Evolutionary conservation across 2,329 filamentous ascomycete species (phyloP), one percentile per base, ranked within the genome.

Genomic region (Cladophialophora carrionii): DNA sequence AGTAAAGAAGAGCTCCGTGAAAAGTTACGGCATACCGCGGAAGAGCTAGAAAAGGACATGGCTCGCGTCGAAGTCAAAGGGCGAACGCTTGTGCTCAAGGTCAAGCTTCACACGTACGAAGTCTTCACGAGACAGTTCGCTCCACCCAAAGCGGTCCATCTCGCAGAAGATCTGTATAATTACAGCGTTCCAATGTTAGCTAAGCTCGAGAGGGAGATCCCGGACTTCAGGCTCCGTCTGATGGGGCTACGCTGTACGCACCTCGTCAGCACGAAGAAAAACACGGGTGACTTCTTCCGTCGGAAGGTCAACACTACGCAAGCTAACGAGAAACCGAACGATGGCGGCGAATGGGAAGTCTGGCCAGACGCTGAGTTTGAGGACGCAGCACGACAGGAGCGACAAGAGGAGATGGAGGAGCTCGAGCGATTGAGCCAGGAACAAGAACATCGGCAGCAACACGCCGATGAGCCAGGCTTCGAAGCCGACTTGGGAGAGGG

Each of bases 81-180:
- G 0, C 86, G 92, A n/a, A 98, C 94, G 0, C 79, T 99, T 1
- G 91, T 92, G 24, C 80, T 99, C 41, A 99, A 99, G 76, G 84
- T 97, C 69, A 99, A 99, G 75, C 80, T 98, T 7, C 91, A 97
- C 75, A 96, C 92, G 0, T 99, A 94, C 72, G 93, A 98, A 76
- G 90, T 97, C 22, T 84, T 91, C 58, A 96, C 93, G 0, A 84
- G 95, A 34, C 95, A 99, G 74, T 85, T 86, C 5, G 86, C 90
- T 3, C 84, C 88, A 1, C 89, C 91, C 0, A 90, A 88, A 69
- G 87, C 92, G 0, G 83, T 97, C 1, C 84, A 79, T 56, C 80
- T 84, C 5, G 89, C 92, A 0, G 89, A 94, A 48, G 95, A 99
- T 72, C 78, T 99, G 3, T 98, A 94, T 78, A 88, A 85, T 60